phyloP scores from a whole-genome alignment of 768 basidiomycete genomes.

The Suillus fuscotomentosus region DNA sequence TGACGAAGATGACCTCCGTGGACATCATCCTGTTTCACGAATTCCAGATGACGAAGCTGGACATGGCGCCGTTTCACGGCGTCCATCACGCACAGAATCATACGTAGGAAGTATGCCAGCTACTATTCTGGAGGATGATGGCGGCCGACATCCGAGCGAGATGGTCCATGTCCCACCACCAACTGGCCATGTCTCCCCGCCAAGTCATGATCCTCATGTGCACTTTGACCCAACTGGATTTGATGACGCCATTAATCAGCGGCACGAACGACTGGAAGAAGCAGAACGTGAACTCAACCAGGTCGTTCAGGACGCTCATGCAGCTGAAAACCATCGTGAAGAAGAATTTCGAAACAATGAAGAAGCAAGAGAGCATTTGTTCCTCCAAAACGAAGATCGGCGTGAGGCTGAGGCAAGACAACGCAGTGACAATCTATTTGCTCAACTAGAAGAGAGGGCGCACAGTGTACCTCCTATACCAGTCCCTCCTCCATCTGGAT shows the following conservation, averaged over 20 bases:
- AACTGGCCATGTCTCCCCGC: slow-evolving; percentile 14
- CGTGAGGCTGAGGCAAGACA: slow-evolving; percentile 56
- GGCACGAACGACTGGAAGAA: slow-evolving; percentile 55
- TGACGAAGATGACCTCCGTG: not conserved
- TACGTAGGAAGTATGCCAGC: slow-evolving; percentile 15
- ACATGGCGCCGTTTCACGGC: slow-evolving; percentile 4
- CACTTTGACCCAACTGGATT: slow-evolving; percentile 22
- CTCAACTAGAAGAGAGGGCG: slow-evolving; percentile 28
- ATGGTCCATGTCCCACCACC: slow-evolving; percentile 24
- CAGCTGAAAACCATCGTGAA: slow-evolving; percentile 65
- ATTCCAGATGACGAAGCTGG: not conserved
- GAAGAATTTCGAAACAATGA: slow-evolving; percentile 62
- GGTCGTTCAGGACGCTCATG: slow-evolving; percentile 47
- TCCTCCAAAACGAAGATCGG: slow-evolving; percentile 56
- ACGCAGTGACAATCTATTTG: slow-evolving; percentile 23
- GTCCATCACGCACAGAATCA: slow-evolving; percentile 16
- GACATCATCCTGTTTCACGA: not conserved
- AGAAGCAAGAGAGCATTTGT: slow-evolving; percentile 60
- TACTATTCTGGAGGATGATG: slow-evolving; percentile 18
- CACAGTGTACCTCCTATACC: slow-evolving; percentile 22
- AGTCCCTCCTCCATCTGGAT: slow-evolving; percentile 12
- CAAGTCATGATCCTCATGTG: slow-evolving; percentile 7
- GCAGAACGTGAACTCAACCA: slow-evolving; percentile 50
- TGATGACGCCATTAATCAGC: slow-evolving; percentile 46
- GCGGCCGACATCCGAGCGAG: slow-evolving; percentile 19